Conservation (phyloP, 2,329 filamentous ascomycete genomes). For the Fusarium irregulare region DNA sequence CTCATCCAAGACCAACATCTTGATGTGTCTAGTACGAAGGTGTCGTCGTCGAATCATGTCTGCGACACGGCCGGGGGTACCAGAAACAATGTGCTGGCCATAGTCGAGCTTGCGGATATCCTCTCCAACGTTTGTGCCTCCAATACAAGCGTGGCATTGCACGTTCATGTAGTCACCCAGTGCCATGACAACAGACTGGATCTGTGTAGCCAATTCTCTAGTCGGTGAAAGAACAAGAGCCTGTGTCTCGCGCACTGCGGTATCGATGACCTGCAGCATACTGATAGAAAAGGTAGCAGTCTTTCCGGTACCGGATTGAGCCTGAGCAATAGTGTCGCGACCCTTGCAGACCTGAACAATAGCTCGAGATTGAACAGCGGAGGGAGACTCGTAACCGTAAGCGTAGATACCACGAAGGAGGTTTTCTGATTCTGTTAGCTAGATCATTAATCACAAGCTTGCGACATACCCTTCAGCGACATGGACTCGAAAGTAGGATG, state of each 20-base stretch:
- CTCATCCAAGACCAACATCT: slow-evolving; percentile 72
- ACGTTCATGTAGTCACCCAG: slow-evolving; percentile 99
- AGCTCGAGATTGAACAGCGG: slow-evolving; percentile 95
- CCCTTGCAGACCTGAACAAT: slow-evolving; percentile 99
- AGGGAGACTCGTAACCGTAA: slow-evolving; percentile 98
- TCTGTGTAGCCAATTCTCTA: slow-evolving; percentile 96
- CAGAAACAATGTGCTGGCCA: slow-evolving; percentile 96
- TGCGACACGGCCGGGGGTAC: slow-evolving; percentile 92
- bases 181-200: slow-evolving; percentile 98
- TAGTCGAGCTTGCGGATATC: slow-evolving; percentile 98
- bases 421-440: slow-evolving; percentile 70
- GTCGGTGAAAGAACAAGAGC: slow-evolving; percentile 96
- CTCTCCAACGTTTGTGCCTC: slow-evolving; percentile 96
- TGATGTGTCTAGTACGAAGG: slow-evolving; percentile 69
- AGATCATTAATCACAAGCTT: background rate
- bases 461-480: slow-evolving; percentile 81
- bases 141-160: slow-evolving; percentile 98
- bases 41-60: slow-evolving; percentile 71
- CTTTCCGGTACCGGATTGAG: slow-evolving; percentile 96
- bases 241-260: slow-evolving; percentile 90
- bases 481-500: slow-evolving; percentile 95
- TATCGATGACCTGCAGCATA: slow-evolving; percentile 96
- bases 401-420: slow-evolving; percentile 97
- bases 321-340: slow-evolving; percentile 97
- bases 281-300: slow-evolving; percentile 97